Conservation (phyloP, 225 moss, liverwort and hornwort genomes). For the Anthoceros angustus region DNA sequence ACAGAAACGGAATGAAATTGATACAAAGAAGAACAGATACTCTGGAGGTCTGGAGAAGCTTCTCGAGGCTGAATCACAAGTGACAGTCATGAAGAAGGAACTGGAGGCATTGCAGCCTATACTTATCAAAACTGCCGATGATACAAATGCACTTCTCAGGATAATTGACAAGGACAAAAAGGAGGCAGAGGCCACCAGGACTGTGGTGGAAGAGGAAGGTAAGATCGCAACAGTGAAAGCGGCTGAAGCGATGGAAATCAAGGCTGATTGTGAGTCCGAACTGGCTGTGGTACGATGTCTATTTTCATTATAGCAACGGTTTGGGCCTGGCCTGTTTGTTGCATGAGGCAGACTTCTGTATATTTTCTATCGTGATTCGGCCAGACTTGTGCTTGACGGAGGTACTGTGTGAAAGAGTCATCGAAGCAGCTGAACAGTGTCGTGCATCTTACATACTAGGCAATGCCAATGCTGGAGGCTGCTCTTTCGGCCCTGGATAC, state of each 20-base stretch:
- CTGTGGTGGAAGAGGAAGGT: conserved; percentile 51
- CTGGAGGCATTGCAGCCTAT: conserved; percentile 54
- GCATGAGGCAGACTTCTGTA: too few species aligned
- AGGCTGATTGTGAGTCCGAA: conserved; percentile 64
- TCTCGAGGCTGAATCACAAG: conserved; percentile 56
- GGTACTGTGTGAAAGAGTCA: neutral
- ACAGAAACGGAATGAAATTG: conserved; percentile 37
- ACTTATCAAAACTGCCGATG: conserved; percentile 36
- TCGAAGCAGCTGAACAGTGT: neutral
- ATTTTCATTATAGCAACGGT: too few species aligned
- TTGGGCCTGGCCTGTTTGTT: too few species aligned
- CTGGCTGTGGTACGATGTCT: conserved; percentile 75
- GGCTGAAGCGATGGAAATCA: conserved; percentile 54
- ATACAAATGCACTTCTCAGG: conserved; percentile 34
- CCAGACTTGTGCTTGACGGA: too few species aligned
- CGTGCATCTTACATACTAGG: conserved; percentile 18
- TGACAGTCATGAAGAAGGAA: conserved; percentile 62
- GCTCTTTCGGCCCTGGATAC: conserved; percentile 65
- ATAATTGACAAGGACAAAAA: conserved; percentile 48
- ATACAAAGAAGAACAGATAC: conserved; percentile 39
- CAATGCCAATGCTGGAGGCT: conserved; percentile 67
- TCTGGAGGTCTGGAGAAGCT: conserved; percentile 62
- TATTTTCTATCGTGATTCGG: too few species aligned
- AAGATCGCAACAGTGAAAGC: conserved; percentile 57
- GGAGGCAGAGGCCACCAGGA: conserved; percentile 48